phyloP scores from a whole-genome alignment of 2,329 filamentous ascomycete species.

The Aureobasidium zeae region DNA sequence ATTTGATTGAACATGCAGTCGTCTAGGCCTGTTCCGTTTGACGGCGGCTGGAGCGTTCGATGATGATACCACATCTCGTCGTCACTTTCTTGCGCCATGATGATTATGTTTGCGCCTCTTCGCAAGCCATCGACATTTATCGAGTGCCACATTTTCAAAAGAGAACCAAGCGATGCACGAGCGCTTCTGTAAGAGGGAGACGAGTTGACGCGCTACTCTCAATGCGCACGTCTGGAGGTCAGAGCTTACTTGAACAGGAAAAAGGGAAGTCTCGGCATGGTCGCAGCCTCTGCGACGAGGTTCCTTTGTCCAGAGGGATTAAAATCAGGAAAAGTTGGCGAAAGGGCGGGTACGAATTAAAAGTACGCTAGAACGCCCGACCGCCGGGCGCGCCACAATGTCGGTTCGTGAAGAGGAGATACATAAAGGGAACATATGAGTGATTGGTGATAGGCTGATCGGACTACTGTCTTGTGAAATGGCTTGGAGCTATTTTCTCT shows the following conservation, averaged over 20 bases:
- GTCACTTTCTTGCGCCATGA: slow-evolving; percentile 2
- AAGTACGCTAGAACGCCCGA: slow-evolving; percentile 1
- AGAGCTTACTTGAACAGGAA: slow-evolving; percentile 11
- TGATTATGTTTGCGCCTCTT: neutral
- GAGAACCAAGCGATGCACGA: neutral
- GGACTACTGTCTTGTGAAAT: neutral
- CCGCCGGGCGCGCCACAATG: slow-evolving; percentile 4
- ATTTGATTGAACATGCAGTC: neutral
- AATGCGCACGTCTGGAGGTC: slow-evolving; percentile 2
- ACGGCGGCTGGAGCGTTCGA: slow-evolving; percentile 1
- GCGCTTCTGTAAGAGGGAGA: slow-evolving; percentile 4
- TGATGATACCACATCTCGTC: slow-evolving; percentile 3
- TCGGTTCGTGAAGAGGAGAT: slow-evolving; percentile 1
- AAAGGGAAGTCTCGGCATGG: slow-evolving; percentile 10
- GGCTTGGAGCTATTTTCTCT: neutral
- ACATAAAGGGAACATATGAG: slow-evolving; percentile 1
- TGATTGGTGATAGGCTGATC: slow-evolving; percentile 11
- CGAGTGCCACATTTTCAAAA: neutral
- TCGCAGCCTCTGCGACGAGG: neutral
- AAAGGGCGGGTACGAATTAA: neutral
- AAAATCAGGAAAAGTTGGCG: neutral
- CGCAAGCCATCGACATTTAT: neutral
- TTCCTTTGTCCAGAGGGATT: slow-evolving; percentile 1
- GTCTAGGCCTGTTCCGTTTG: neutral
- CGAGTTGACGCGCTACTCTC: no score